These are phyloP conservation scores for Coemansia sp. DNA, from an alignment of 192 early-diverging fungal genomes.

Conservation along the genomic window DNA sequence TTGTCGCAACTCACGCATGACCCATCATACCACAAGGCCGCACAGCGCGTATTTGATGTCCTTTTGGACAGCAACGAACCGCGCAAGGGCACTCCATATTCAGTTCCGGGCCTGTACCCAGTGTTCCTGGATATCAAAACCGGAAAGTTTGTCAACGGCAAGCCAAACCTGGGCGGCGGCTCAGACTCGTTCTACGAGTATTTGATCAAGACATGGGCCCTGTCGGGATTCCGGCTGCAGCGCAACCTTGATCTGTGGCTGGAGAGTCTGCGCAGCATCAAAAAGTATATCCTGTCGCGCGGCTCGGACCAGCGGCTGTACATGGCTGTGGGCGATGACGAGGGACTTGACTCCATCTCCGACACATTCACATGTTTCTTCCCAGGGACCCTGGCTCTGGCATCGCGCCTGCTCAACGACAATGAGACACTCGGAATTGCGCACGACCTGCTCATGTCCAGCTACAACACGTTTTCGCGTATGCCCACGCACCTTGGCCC, in stretches of 20 bases:
- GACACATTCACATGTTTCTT: slow-evolving; percentile 54
- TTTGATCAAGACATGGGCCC: slow-evolving; percentile 85
- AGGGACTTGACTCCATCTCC: slow-evolving; percentile 49
- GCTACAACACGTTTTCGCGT: slow-evolving; percentile 47
- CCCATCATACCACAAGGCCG: slow-evolving; percentile 79
- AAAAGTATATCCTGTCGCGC: slow-evolving; percentile 41
- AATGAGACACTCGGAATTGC: slow-evolving; percentile 34
- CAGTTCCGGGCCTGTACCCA: slow-evolving; percentile 71
- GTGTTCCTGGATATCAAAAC: slow-evolving; percentile 61
- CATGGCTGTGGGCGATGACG: slow-evolving; percentile 54
- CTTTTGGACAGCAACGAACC: slow-evolving; percentile 45
- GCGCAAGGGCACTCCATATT: slow-evolving; percentile 32
- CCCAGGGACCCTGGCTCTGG: slow-evolving; percentile 53
- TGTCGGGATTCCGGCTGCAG: slow-evolving; percentile 60
- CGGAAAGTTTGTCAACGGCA: slow-evolving; percentile 48
- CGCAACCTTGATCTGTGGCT: slow-evolving; percentile 52
- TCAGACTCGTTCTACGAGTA: slow-evolving; percentile 98
- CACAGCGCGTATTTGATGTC: slow-evolving; percentile 60
- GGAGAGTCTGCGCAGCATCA: slow-evolving; percentile 42
- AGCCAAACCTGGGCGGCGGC: slow-evolving; percentile 80
- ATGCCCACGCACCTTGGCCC: slow-evolving; percentile 54
- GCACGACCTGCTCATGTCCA: slow-evolving; percentile 35
- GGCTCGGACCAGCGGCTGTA: slow-evolving; percentile 52
- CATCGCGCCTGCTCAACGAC: slow-evolving; percentile 43
- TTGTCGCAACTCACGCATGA: slow-evolving; percentile 76